Conservation (phyloP, 768 basidiomycete species). For the Tricholoma flavovirens region DNA sequence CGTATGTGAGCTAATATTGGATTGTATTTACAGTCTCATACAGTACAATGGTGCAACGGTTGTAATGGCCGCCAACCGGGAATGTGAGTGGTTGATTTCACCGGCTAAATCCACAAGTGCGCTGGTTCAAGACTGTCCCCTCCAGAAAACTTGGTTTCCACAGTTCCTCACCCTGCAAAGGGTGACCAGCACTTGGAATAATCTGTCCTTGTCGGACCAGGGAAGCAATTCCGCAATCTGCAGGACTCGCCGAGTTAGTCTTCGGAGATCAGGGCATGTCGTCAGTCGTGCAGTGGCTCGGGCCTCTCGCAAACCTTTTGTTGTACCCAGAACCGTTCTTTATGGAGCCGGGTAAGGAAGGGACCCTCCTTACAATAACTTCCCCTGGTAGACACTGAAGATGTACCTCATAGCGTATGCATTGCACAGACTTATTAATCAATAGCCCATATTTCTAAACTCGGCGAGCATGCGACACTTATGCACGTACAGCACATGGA, state of each 20-base stretch:
- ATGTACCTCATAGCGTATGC: too few species aligned
- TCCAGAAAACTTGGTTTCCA: conserved; percentile 92
- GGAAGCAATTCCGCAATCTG: conserved; percentile 92
- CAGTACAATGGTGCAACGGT: conserved; percentile 56
- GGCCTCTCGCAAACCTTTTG: conserved; percentile 73
- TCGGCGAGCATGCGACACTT: too few species aligned
- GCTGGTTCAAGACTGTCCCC: conserved; percentile 93
- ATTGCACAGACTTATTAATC: too few species aligned
- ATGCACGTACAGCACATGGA: too few species aligned
- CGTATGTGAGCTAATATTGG: too few species aligned
- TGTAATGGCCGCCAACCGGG: conserved; percentile 79
- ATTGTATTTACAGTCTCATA: not conserved
- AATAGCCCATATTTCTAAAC: too few species aligned
- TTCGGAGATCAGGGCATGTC: conserved; percentile 82
- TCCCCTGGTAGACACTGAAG: too few species aligned
- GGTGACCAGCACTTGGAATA: conserved; percentile 69
- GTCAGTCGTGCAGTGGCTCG: conserved; percentile 81
- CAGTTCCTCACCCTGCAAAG: conserved; percentile 61
- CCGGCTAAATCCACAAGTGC: conserved; percentile 63
- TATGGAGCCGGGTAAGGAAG: too few species aligned
- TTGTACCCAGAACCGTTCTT: too few species aligned
- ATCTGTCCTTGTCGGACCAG: conserved; percentile 80
- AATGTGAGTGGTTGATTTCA: conserved; percentile 66
- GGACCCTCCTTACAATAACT: too few species aligned
- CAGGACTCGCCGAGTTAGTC: conserved; percentile 88